Percentiles rank a stretch among this genome's conserved stretches.
Conservation (phyloP, 1,284 basidiomycete genomes). For the Somion occarium region DNA sequence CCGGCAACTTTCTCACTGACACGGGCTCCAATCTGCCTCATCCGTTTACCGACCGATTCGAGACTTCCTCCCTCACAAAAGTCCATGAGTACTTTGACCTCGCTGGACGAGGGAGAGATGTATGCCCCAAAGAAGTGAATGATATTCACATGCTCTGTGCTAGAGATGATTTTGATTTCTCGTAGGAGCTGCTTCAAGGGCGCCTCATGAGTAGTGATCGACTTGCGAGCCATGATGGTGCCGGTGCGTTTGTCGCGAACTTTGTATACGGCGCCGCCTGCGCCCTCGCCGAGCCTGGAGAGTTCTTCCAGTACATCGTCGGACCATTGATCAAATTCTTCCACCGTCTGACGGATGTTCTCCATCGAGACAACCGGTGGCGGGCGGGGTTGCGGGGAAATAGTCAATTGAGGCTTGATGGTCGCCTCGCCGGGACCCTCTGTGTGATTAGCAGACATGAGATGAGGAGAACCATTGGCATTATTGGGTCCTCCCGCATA, state of each 20-base stretch:
- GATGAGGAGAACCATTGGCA: slow-evolving; percentile 26
- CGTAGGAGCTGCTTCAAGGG: slow-evolving; percentile 91
- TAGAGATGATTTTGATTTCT: slow-evolving; percentile 88
- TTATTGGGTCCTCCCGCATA: slow-evolving; percentile 27
- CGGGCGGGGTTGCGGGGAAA: slow-evolving; percentile 23
- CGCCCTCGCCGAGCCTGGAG: slow-evolving; percentile 85
- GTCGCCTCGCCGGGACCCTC: slow-evolving; percentile 47
- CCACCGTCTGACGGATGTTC: slow-evolving; percentile 29
- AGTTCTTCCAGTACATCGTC: slow-evolving; percentile 75
- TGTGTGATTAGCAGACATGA: slow-evolving; percentile 25
- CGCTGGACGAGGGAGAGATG: slow-evolving; percentile 87
- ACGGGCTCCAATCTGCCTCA: slow-evolving; percentile 76
- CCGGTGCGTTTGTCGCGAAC: slow-evolving; percentile 78
- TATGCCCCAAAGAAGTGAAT: slow-evolving; percentile 94
- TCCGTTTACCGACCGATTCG: slow-evolving; percentile 83
- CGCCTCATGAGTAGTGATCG: slow-evolving; percentile 92
- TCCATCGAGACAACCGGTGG: slow-evolving; percentile 27
- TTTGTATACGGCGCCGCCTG: slow-evolving; percentile 93
- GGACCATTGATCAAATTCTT: slow-evolving; percentile 45
- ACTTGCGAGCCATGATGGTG: slow-evolving; percentile 90
- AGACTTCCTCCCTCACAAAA: slow-evolving; percentile 85
- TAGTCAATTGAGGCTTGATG: slow-evolving; percentile 41
- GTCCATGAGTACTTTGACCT: slow-evolving; percentile 97
- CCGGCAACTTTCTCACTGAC: slow-evolving; percentile 92
- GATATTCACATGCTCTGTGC: slow-evolving; percentile 85